Conservation (phyloP, 768 basidiomycete genomes). For the Phlebiopsis flavidoalba region DNA sequence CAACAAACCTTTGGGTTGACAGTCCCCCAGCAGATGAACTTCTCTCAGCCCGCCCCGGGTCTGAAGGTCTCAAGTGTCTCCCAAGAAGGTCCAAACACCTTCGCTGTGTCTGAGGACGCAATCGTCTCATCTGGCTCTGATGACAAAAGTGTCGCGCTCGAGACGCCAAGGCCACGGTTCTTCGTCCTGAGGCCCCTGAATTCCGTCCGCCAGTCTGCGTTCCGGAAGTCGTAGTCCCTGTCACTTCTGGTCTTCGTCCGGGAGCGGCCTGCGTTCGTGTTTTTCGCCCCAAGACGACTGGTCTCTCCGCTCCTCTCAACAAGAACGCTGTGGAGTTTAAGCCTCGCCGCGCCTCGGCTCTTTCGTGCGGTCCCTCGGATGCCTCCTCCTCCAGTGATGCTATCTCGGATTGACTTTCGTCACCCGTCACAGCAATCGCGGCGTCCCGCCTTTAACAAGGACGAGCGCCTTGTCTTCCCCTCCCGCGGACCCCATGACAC, state of each 20-base stretch:
- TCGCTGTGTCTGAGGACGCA: too few species aligned
- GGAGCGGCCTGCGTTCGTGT: not conserved
- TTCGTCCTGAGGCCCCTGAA: not conserved
- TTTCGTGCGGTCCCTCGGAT: not conserved
- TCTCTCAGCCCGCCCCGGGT: too few species aligned
- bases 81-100: too few species aligned
- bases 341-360: not conserved
- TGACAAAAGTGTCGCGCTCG: too few species aligned
- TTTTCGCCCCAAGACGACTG: not conserved
- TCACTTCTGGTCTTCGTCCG: not conserved
- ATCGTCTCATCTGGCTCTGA: too few species aligned
- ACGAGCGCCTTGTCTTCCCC: not conserved
- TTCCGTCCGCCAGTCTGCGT: not conserved
- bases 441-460: not conserved
- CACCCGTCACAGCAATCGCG: not conserved
- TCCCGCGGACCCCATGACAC: not conserved
- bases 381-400: not conserved
- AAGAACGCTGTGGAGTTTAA: not conserved
- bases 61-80: too few species aligned
- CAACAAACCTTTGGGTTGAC: too few species aligned
- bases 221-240: not conserved
- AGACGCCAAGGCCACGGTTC: not conserved
- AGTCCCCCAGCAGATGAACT: too few species aligned
- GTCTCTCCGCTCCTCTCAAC: not conserved
- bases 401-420: not conserved